Evolutionary conservation across 768 basidiomycete species (phyloP), one percentile per base, ranked within the genome.

Genomic region (Amyloporia xantha): DNA sequence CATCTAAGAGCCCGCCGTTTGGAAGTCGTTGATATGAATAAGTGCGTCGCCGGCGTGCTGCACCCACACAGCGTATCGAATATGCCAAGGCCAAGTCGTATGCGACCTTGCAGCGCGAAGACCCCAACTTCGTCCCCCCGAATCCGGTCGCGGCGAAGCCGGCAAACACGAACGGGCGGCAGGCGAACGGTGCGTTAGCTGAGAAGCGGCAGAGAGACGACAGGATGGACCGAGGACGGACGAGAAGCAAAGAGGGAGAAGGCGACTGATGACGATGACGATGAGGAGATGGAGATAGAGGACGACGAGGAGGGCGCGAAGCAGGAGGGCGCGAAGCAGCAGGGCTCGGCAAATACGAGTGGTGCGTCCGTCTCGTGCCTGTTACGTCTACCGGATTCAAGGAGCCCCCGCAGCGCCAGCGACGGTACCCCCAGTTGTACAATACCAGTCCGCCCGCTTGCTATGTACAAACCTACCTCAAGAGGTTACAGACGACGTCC

Each of bases 211-310:
- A 64, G 61, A 73, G 89, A 59, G 87, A 87, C 37, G 83, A 77
- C 17, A 79, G 78, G 40, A 62, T 66, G 35, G 71, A 69, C 21
- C n/a, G 78, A 77, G 39, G 74, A 69, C 45, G 80, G 73, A 46
- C 76, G 77, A 43, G 72, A 71, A 38, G 56, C 74, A 23, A 95
- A 94, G 70, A 78, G 82, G 53, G 79, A 82, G 59, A 89, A 81
- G 64, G 69, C 73, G 38, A 78, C 79, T 41, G 82, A 76, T 46
- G 79, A 81, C 11, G 69, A 70, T 12, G 78, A 89, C 54, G 91
- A 82, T 47, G 86, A 86, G 62, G 90, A 92, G 70, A 94, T 94
- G 85, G 92, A 95, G 69, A 90, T 92, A 60, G 91, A 93, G 52
- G 91, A 93, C 43, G 91, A 96, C 41, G 86, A 89, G 40, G 84